These are phyloP conservation scores for Garcileccinum viscosum DNA, from an alignment of 1,284 basidiomycete species.

Conservation along the genomic window DNA sequence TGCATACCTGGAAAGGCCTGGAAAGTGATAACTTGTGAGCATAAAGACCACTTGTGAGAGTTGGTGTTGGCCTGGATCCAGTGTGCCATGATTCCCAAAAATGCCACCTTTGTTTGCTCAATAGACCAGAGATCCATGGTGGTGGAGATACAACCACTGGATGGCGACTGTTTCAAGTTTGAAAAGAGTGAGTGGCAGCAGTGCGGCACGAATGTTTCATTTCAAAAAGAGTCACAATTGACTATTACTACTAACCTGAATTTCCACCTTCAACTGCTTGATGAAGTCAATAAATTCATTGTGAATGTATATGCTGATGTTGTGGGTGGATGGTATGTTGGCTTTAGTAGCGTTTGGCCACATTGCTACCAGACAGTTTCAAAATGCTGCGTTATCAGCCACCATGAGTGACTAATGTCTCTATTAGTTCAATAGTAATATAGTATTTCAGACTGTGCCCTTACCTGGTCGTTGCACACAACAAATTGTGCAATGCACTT, in stretches of 20 bases:
- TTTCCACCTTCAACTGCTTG: background rate
- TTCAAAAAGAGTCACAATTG: too few species aligned
- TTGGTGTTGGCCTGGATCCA: background rate
- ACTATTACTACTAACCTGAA: background rate
- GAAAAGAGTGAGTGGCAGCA: background rate
- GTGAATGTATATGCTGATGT: background rate
- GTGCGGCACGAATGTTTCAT: background rate
- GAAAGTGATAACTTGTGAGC: background rate
- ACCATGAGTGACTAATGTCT: background rate
- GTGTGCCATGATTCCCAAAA: background rate
- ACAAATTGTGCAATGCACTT: background rate
- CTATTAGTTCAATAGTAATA: background rate
- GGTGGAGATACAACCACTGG: background rate
- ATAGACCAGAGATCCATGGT: background rate
- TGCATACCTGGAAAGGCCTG: background rate
- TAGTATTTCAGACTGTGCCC: background rate
- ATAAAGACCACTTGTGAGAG: background rate
- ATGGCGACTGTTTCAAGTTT: background rate
- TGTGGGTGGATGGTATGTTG: background rate
- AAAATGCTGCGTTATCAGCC: background rate
- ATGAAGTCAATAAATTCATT: background rate
- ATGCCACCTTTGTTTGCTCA: background rate
- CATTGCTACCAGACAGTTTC: too few species aligned
- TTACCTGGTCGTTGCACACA: too few species aligned
- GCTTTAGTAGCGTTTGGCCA: too few species aligned